These are phyloP conservation scores for Clonostachys chloroleuca DNA, from an alignment of 2,329 filamentous ascomycete genomes.

Conservation along the genomic window DNA sequence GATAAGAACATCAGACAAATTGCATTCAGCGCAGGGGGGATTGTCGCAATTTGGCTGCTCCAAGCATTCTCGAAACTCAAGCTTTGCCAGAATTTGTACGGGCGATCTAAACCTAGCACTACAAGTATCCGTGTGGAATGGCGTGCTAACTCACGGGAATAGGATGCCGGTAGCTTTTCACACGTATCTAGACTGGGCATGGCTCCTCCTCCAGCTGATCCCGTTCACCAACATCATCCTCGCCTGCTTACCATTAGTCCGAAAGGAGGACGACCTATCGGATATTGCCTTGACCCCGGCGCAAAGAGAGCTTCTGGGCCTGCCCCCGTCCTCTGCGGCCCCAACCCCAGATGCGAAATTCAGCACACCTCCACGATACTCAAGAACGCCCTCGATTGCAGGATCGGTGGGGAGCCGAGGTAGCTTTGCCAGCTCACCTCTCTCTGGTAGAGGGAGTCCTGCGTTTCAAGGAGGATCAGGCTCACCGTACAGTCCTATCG, in stretches of 20 bases:
- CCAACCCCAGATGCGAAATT: constrained; percentile 67
- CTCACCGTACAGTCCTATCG: constrained; percentile 39
- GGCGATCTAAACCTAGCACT: background rate
- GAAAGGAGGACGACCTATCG: constrained; percentile 69
- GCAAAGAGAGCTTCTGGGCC: constrained; percentile 79
- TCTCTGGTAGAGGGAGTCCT: constrained; percentile 52
- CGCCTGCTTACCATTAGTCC: constrained; percentile 69
- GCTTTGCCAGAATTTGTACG: constrained; percentile 15
- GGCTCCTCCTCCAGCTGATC: constrained; percentile 45
- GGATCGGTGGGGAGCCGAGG: constrained; percentile 57
- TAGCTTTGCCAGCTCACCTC: constrained; percentile 53
- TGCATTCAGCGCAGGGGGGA: constrained; percentile 57
- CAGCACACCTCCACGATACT: constrained; percentile 83
- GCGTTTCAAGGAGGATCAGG: constrained; percentile 33
- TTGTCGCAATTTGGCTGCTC: constrained; percentile 29
- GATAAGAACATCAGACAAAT: constrained; percentile 71
- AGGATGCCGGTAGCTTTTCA: constrained; percentile 1
- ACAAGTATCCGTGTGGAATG: background rate
- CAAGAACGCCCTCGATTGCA: constrained; percentile 64
- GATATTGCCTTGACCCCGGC: constrained; percentile 79
- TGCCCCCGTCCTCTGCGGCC: constrained; percentile 60
- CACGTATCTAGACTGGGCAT: constrained; percentile 35
- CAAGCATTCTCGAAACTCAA: constrained; percentile 26
- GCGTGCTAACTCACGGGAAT: background rate
- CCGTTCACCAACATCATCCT: constrained; percentile 67